Evolutionary conservation across 306 rosid species (phyloP), one percentile per base, ranked within the genome.

Genomic region (Quercus bicolor): DNA sequence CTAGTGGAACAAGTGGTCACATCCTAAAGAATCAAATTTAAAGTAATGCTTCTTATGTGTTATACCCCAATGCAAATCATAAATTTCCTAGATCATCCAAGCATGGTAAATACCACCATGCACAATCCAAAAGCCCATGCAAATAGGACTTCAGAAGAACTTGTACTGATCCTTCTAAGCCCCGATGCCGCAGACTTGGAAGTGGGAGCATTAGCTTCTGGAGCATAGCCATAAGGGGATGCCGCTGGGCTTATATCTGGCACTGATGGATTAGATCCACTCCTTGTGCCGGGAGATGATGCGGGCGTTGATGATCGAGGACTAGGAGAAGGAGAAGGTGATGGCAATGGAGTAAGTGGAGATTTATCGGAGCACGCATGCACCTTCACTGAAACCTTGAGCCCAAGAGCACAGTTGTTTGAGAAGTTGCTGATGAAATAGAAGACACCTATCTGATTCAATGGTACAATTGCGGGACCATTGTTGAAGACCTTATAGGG

Each of bases 391-490:
- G 85, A 70, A 26, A 84, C 40, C 84, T 78, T 86, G 54, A 61
- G 61, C 29, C 90, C 90, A 28, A 83, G 77, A 73, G 37, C 23
- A 28, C 90, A 86, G 61, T 83, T 81, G 78, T 81, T 84, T 19
- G 87, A 86, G 57, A 86, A 55, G 66, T 75, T 78, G 70, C 81
- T 80, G 26, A 84, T 76, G 81, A 84, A 86, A 76, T 86, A 81
- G 16, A 75, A 78, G 5, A 78, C 77, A 1, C 87, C 90, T 43
- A 20, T 69, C 6, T 78, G 68, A 0, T 9, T 18, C 81, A 86
- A 64, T 10, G 72, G 73, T 28, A 84, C 24, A 28, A 59, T 79
- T 5, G 83, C 81, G 1, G 87, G 87, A 48, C 90, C 83, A 23
- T n/a, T 73, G 33, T 56, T 28, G 70, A 77, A 74, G 13, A 72